Evolutionary conservation across 2,329 filamentous ascomycete species (phyloP), one percentile per base, ranked within the genome.

Genomic region (Capronia epimyces): DNA sequence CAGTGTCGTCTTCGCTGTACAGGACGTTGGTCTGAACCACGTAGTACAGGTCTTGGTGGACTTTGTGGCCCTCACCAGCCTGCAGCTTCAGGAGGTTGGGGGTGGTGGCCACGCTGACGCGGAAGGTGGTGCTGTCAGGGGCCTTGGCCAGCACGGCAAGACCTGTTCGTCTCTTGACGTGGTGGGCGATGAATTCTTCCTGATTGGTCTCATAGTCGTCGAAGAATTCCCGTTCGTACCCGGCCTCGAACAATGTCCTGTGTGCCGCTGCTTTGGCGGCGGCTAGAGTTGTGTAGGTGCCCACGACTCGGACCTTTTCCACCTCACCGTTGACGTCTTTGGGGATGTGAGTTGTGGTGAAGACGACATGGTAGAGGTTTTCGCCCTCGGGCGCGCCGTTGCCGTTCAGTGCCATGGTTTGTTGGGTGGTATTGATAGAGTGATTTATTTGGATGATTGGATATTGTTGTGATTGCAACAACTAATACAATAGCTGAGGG

Each of bases 161-260:
- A 3, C 63, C 62, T 8, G 56, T 43, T 27, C 53, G 46, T 32
- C 55, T 44, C 39, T 58, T 57, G 48, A 58, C 43, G 22, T 46
- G 18, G 24, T 59, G 49, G 22, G 42, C 34, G 13, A 54, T 56
- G 20, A 62, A 58, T 8, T 55, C 46, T 16, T 46, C 31, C 5
- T 50, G 42, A 3, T 57, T 57, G 16, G 56, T 57, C 8, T 62
- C 60, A 50, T 64, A 66, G 13, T 52, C 36, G 9, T 52, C 44
- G 50, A 66, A 65, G 55, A 56, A 64, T 46, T 65, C 63, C n/a
- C 53, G 44, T 21, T 64, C 60, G 42, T 64, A 66, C 3, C 63
- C 64, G 3, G 62, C 63, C 10, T 63, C 61, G 52, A 61, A 63
- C n/a, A 65, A 55, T n/a, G 54, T 58, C 43, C 49, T 56, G 57